A percentile compares a stretch with the other conserved stretches of the same genome.
Evolutionary conservation across 192 early-diverging fungal genomes (phyloP).

Genomic region (Podila clonocystis): DNA sequence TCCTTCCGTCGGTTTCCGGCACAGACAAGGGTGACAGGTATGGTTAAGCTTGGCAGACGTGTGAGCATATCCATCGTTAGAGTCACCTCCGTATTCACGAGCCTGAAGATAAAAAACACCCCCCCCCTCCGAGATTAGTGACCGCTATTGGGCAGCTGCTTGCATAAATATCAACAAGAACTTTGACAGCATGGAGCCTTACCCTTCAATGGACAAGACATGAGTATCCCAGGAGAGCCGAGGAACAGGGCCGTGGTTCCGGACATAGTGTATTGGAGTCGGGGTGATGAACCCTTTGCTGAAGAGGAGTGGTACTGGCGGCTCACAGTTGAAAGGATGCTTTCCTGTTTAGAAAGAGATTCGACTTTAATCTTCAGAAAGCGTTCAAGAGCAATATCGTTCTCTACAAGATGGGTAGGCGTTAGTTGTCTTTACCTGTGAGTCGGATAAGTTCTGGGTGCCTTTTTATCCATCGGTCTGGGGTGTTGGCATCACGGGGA

Average conservation of each 20-base stretch:
- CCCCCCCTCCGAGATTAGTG: neutral
- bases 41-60: conserved; percentile 48
- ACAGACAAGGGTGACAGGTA: conserved; percentile 70
- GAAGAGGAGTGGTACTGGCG: conserved; percentile 54
- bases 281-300: conserved; percentile 67
- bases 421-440: conserved; percentile 34
- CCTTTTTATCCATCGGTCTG: conserved; percentile 60
- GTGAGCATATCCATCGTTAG: conserved; percentile 66
- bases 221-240: conserved; percentile 57
- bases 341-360: conserved; percentile 32
- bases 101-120: conserved; percentile 10
- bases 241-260: conserved; percentile 77
- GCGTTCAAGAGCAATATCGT: neutral
- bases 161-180: neutral
- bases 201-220: conserved; percentile 56
- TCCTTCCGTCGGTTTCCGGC: conserved; percentile 77
- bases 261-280: conserved; percentile 68
- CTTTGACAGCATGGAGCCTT: neutral
- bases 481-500: conserved; percentile 53
- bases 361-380: neutral
- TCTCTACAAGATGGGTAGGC: neutral
- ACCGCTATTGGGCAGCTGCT: neutral
- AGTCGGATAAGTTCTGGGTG: conserved; percentile 59
- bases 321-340: conserved; percentile 71
- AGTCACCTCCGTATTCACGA: conserved; percentile 53